phyloP scores from a whole-genome alignment of 345 rosid genomes.

The Citrus glauca region DNA sequence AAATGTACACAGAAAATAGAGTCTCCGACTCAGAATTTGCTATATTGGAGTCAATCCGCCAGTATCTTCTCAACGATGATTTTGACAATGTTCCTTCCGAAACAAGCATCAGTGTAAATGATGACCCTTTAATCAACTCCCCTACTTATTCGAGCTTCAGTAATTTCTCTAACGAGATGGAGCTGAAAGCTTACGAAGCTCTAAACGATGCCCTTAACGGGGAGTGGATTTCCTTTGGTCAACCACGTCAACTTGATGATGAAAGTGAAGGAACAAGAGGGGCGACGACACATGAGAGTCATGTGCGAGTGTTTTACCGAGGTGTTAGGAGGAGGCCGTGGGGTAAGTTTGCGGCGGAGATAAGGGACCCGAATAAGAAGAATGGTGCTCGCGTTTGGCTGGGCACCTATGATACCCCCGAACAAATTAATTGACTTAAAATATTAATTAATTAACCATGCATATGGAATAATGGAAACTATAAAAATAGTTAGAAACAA shows the following conservation, averaged over 20 bases:
- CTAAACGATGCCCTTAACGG: not conserved
- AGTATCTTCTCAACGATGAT: constrained; percentile 22
- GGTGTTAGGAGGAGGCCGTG: constrained; percentile 52
- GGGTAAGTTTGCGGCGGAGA: constrained; percentile 75
- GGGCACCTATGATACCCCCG: constrained; percentile 55
- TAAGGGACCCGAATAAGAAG: constrained; percentile 59
- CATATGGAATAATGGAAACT: no score
- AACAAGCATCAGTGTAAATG: not conserved
- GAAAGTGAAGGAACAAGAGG: not conserved
- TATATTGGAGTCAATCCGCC: constrained; percentile 26
- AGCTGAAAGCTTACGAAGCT: not conserved
- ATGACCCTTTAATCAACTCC: no score
- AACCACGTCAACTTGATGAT: no score
- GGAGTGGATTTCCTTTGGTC: not conserved
- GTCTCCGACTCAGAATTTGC: constrained; percentile 6
- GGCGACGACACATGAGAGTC: not conserved
- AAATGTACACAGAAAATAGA: constrained; percentile 2
- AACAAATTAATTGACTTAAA: no score
- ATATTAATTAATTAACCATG: no score
- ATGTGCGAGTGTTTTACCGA: not conserved
- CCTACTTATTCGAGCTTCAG: not conserved
- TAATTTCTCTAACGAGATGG: not conserved
- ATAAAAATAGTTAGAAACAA: no score
- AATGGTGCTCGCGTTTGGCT: constrained; percentile 67
- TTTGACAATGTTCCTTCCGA: not conserved